Conservation (phyloP, 2,329 filamentous ascomycete species). For the Pseudogymnoascus sp. region DNA sequence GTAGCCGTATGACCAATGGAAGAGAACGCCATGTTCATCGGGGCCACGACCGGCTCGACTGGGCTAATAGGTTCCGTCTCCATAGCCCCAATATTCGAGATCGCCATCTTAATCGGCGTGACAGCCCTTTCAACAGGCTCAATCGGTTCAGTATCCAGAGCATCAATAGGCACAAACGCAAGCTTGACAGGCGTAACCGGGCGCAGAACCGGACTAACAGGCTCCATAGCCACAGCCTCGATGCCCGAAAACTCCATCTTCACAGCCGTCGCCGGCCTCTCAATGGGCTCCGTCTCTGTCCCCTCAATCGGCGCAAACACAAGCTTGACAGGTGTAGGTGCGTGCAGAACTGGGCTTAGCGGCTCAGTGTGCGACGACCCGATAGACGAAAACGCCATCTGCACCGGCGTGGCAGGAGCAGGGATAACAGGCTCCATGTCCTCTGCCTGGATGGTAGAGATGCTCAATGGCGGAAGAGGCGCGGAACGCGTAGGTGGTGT, state of each 20-base stretch:
- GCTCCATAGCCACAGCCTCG: not conserved
- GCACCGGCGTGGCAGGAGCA: constrained; percentile 13
- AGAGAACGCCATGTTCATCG: constrained; percentile 27
- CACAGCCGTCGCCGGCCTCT: not conserved
- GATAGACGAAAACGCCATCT: constrained; percentile 34
- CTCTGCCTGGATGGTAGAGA: constrained; percentile 30
- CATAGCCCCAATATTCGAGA: constrained; percentile 36
- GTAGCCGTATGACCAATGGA: constrained; percentile 24
- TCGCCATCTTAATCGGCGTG: constrained; percentile 25
- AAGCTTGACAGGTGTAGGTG: constrained; percentile 23
- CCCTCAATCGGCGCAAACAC: constrained; percentile 15
- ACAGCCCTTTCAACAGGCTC: not conserved
- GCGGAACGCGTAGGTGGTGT: constrained; percentile 40
- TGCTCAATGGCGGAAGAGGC: constrained; percentile 17
- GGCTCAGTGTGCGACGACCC: constrained; percentile 12
- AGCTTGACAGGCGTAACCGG: constrained; percentile 23
- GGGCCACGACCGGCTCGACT: constrained; percentile 11
- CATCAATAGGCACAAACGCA: constrained; percentile 32
- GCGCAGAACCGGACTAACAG: not conserved
- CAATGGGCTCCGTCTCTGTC: not conserved
- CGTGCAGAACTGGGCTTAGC: not conserved
- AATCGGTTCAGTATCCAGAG: constrained; percentile 16
- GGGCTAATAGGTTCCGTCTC: constrained; percentile 31
- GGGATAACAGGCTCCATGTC: constrained; percentile 27
- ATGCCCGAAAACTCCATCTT: constrained; percentile 3